These are phyloP conservation scores for Pyrenophora tritici-repentis DNA, from an alignment of 2,329 filamentous ascomycete species.

Conservation along the genomic window DNA sequence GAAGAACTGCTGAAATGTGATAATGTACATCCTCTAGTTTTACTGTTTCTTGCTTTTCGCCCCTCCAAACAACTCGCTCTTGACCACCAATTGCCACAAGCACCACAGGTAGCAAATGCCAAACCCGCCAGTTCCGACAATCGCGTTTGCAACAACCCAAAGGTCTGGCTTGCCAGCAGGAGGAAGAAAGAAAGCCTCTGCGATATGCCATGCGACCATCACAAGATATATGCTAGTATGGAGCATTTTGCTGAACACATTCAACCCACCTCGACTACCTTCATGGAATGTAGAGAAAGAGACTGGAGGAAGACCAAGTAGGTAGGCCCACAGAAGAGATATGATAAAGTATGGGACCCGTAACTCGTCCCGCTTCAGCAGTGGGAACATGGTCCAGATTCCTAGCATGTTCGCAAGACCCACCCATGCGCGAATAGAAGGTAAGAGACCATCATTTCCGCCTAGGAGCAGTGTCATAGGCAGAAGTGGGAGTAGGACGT, in stretches of 20 bases:
- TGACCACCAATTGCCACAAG: slow-evolving; percentile 67
- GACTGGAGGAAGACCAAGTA: slow-evolving; percentile 83
- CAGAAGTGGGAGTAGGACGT: slow-evolving; percentile 85
- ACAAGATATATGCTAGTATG: slow-evolving; percentile 76
- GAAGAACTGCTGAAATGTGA: slow-evolving; percentile 15
- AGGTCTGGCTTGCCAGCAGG: slow-evolving; percentile 84
- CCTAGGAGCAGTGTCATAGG: slow-evolving; percentile 90
- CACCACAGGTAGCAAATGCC: slow-evolving; percentile 91
- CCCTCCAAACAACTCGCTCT: slow-evolving; percentile 57
- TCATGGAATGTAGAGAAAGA: slow-evolving; percentile 70
- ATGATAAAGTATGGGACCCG: slow-evolving; percentile 83
- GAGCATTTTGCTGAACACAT: slow-evolving; percentile 67
- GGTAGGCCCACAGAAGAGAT: slow-evolving; percentile 85
- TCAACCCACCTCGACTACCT: slow-evolving; percentile 49
- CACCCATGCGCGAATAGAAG: slow-evolving; percentile 82
- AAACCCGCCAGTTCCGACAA: slow-evolving; percentile 84
- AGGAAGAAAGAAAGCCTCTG: slow-evolving; percentile 70
- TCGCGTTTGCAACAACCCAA: slow-evolving; percentile 91
- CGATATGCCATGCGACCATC: slow-evolving; percentile 82
- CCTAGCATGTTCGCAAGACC: slow-evolving; percentile 93
- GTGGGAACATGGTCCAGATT: slow-evolving; percentile 90
- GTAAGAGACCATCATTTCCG: slow-evolving; percentile 75
- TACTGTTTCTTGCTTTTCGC: slow-evolving; percentile 50
- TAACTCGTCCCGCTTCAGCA: slow-evolving; percentile 83
- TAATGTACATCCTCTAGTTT: slow-evolving; percentile 7